Evolutionary conservation across 2,329 filamentous ascomycete species (phyloP).

Genomic region (Xylaria sp.): DNA sequence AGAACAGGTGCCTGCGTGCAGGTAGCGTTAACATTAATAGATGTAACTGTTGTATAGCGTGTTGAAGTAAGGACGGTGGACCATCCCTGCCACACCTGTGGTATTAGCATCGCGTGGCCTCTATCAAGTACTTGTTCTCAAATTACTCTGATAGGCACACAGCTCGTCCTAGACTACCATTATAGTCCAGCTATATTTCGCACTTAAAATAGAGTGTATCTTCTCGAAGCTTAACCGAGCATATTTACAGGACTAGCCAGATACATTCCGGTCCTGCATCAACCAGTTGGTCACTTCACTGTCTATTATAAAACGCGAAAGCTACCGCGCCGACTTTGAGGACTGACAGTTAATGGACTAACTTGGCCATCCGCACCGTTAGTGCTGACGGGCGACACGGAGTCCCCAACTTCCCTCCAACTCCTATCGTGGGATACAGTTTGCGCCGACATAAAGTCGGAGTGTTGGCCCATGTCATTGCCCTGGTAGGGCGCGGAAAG

Average conservation of each 20-base stretch:
- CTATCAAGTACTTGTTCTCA: no score
- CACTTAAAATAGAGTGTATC: no score
- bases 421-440: constrained; percentile 20
- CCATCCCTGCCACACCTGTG: background rate
- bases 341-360: constrained; percentile 39
- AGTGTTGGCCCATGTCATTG: constrained; percentile 22
- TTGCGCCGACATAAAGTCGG: constrained; percentile 39
- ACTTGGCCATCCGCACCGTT: constrained; percentile 18
- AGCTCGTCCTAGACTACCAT: background rate
- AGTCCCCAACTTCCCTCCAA: constrained; percentile 3
- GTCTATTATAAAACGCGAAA: constrained; percentile 7
- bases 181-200: background rate
- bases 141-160: background rate
- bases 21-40: background rate
- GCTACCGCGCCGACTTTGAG: constrained; percentile 40
- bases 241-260: background rate
- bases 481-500: constrained; percentile 40
- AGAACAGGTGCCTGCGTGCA: background rate
- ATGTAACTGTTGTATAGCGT: background rate
- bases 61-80: background rate
- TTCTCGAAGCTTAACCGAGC: background rate
- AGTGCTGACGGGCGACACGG: constrained; percentile 42
- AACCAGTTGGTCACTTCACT: background rate
- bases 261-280: background rate
- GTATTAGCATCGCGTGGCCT: no score